These are phyloP conservation scores for Filosporella fistucella DNA, from an alignment of 495 filamentous ascomycete species.

Conservation along the genomic window DNA sequence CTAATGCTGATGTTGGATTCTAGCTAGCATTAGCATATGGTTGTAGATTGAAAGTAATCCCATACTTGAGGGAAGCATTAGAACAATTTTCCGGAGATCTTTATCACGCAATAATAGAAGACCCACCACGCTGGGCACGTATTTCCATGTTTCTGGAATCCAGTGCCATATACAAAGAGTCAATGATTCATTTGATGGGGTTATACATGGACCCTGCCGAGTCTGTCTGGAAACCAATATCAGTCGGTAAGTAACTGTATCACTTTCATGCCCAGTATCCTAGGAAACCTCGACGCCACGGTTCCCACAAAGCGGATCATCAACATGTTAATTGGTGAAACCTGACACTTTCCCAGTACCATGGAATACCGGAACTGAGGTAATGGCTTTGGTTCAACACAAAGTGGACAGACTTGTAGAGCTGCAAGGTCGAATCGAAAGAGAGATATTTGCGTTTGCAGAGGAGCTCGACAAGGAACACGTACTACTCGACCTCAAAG, in stretches of 20 bases:
- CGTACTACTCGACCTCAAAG: no score
- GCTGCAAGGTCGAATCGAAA: background rate
- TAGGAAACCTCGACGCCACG: background rate
- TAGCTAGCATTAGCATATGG: constrained; percentile 1
- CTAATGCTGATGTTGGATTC: no score
- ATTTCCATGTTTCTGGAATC: constrained; percentile 6
- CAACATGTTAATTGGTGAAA: no score
- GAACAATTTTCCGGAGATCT: constrained; percentile 6
- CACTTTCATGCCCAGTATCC: background rate
- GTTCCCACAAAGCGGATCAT: background rate
- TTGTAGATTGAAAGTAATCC: background rate
- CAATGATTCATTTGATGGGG: background rate
- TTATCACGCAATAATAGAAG: constrained; percentile 6
- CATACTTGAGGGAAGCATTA: background rate
- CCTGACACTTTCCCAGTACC: no score
- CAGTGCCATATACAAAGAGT: background rate
- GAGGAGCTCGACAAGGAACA: background rate
- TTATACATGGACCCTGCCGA: no score
- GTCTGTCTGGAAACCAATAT: no score
- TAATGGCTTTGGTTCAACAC: background rate
- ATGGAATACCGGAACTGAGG: no score
- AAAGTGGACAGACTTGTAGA: background rate
- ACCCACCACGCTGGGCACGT: constrained; percentile 14
- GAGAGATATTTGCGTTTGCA: background rate
- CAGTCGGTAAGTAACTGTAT: no score